Base-by-base conservation (phyloP, 129 eudicot genomes). In the Pittosporum tobira region DNA sequence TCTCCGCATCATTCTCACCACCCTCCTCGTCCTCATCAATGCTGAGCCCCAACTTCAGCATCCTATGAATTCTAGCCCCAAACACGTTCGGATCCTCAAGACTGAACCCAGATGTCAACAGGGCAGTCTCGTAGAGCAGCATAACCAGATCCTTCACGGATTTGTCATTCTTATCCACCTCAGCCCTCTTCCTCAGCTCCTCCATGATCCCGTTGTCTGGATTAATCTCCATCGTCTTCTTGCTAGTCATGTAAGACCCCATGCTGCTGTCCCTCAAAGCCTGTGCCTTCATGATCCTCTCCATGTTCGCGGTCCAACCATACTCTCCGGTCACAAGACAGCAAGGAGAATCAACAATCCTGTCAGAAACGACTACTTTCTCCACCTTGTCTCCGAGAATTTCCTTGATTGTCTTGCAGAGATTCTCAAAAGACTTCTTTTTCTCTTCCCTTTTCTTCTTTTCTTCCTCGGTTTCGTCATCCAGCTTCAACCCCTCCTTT, bases 221-320 rank as follows among this genome's bases (percentile, higher is more conserved):
- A 56, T 88, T 88, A 25, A 88, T 88, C 73, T 88, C 94, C 96
- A 88, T 88, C 0, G 96, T 88, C 81, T 88, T 88, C 91, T 88
- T 84, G 72, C 96, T 88, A 0, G 91, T 81, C 96, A 88, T 84
- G 76, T 88, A 88, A 0, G 90, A 67, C 4, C 91, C 64, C 96
- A 88, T 88, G 76, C 90, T 88, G 54, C 83, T 81, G 67, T 81
- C 94, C 71, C 94, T 79, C 21, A 88, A 42, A 1, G 96, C 94
- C 48, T 88, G 96, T 19, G 96, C 96, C 79, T 88, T 88, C 94
- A 81, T 88, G 9, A 88, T 84, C 71, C 96, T 81, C 67, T 88
- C 94, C 96, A 88, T 88, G 72, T 88, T 88, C 1, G 96, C 94
- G 6, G 84, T 84, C 96, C 96, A 88, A 0, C 94, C 94, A 9